These are phyloP conservation scores for Miscanthus sacchariflorus DNA, from an alignment of 202 grass and related monocot genomes.

Conservation along the genomic window DNA sequence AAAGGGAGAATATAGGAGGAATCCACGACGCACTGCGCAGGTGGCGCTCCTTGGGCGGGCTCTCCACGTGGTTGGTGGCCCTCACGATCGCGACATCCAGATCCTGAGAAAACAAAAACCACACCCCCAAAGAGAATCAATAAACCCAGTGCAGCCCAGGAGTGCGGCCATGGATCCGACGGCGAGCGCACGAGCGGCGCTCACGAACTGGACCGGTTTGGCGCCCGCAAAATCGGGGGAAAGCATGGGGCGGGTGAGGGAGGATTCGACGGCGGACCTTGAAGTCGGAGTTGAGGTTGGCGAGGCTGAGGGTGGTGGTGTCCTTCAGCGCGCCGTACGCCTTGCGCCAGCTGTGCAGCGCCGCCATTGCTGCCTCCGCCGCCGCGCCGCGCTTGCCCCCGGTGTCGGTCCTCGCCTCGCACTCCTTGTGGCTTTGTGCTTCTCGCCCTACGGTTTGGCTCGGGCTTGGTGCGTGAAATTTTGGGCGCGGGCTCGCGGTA, in stretches of 20 bases:
- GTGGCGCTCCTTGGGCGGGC: slow-evolving; percentile 87
- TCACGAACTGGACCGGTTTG: not conserved
- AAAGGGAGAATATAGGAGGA: not conserved
- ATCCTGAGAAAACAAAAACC: slow-evolving; percentile 53
- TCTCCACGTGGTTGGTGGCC: slow-evolving; percentile 93
- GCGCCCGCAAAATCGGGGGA: not conserved
- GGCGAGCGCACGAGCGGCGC: not conserved
- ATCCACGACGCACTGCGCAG: slow-evolving; percentile 75
- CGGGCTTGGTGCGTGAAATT: slow-evolving; percentile 28
- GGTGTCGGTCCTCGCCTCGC: slow-evolving; percentile 30
- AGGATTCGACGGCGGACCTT: slow-evolving; percentile 51
- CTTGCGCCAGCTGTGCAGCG: slow-evolving; percentile 91
- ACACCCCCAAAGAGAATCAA: not conserved
- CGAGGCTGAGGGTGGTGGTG: slow-evolving; percentile 87
- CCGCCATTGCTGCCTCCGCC: slow-evolving; percentile 59
- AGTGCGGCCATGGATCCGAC: slow-evolving; percentile 46
- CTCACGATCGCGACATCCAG: slow-evolving; percentile 99
- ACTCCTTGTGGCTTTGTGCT: not conserved
- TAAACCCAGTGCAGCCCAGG: slow-evolving; percentile 11
- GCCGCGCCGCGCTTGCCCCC: slow-evolving; percentile 26
- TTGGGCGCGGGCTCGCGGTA: slow-evolving; percentile 17
- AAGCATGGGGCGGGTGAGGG: not conserved
- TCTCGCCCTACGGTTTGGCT: not conserved
- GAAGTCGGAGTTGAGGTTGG: slow-evolving; percentile 96
- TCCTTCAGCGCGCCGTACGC: slow-evolving; percentile 96